phyloP scores from a whole-genome alignment of 2,329 filamentous ascomycete genomes.

The Didymella arachidicola region DNA sequence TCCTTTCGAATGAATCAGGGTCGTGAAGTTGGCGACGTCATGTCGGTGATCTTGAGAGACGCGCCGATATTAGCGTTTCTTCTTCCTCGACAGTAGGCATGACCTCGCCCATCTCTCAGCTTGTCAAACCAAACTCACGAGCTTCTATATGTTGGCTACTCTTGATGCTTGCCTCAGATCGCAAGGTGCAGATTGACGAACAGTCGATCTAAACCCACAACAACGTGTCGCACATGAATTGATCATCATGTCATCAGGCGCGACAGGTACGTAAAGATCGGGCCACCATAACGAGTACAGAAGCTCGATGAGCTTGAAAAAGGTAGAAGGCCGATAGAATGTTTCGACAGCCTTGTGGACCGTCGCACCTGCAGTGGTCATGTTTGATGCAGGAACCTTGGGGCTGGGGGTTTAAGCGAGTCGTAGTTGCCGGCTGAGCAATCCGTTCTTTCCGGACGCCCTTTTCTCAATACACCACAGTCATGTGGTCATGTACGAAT shows the following conservation, averaged over 20 bases:
- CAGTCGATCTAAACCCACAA: not conserved
- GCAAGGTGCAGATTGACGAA: not conserved
- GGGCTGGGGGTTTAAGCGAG: conserved; percentile 14
- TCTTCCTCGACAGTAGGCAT: not conserved
- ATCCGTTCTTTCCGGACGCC: conserved; percentile 10
- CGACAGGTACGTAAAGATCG: not conserved
- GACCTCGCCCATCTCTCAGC: not conserved
- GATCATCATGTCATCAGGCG: not conserved
- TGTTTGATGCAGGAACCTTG: not conserved
- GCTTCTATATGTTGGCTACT: not conserved
- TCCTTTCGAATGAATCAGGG: not conserved
- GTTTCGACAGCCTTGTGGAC: not conserved
- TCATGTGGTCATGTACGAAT: conserved; percentile 21
- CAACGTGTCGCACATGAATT: no score
- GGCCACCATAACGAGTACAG: not conserved
- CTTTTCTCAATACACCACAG: conserved; percentile 1
- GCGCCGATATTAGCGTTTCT: conserved; percentile 11
- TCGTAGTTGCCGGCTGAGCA: conserved; percentile 13
- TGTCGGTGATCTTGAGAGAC: conserved; percentile 3
- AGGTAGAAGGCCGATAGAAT: not conserved
- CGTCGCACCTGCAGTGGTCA: not conserved
- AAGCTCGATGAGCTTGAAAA: not conserved
- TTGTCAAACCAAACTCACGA: not conserved
- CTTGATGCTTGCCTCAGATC: not conserved
- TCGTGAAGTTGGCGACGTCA: conserved; percentile 15